Evolutionary conservation across 129 eudicot genomes (phyloP).

Genomic region (carrot (Daucus carota)): DNA sequence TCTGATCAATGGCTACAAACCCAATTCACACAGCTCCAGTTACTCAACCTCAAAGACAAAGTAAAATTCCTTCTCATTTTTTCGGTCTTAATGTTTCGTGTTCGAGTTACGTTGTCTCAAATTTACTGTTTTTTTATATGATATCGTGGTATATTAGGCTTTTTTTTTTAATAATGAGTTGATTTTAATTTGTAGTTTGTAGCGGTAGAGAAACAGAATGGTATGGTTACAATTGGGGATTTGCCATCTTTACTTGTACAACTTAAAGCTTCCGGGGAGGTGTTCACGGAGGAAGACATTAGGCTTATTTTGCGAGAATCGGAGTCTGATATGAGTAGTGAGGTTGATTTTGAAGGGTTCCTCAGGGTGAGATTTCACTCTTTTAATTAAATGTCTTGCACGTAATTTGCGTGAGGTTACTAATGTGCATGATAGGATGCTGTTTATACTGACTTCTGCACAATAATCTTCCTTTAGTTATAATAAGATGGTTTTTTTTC

Average conservation of each 20-base stretch:
- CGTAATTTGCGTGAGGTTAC: not conserved
- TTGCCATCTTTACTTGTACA: conserved; percentile 64
- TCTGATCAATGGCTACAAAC: conserved; percentile 95
- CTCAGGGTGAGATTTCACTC: conserved; percentile 44
- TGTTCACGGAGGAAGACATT: conserved; percentile 60
- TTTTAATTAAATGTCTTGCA: not conserved
- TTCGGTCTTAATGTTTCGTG: not conserved
- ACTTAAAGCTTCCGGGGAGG: conserved; percentile 42
- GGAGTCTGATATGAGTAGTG: conserved; percentile 42
- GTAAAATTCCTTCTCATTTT: conserved; percentile 20
- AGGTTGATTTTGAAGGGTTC: conserved; percentile 72
- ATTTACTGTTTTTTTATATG: not conserved
- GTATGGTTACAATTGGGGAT: conserved; percentile 45
- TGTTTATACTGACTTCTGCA: not conserved
- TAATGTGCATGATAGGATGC: not conserved
- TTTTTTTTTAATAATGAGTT: not conserved
- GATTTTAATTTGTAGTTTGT: conserved; percentile 41
- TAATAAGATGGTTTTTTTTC: conserved; percentile 5
- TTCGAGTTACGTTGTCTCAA: not conserved
- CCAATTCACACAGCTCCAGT: conserved; percentile 91
- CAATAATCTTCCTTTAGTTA: not conserved
- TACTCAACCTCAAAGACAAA: conserved; percentile 64
- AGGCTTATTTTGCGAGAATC: conserved; percentile 32
- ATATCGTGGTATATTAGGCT: not conserved
- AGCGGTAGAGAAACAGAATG: conserved; percentile 42